Percentiles rank a stretch among this genome's conserved stretches.
Evolutionary conservation across 2,329 filamentous ascomycete genomes (phyloP).

Genomic region (Xylariaceae sp.): DNA sequence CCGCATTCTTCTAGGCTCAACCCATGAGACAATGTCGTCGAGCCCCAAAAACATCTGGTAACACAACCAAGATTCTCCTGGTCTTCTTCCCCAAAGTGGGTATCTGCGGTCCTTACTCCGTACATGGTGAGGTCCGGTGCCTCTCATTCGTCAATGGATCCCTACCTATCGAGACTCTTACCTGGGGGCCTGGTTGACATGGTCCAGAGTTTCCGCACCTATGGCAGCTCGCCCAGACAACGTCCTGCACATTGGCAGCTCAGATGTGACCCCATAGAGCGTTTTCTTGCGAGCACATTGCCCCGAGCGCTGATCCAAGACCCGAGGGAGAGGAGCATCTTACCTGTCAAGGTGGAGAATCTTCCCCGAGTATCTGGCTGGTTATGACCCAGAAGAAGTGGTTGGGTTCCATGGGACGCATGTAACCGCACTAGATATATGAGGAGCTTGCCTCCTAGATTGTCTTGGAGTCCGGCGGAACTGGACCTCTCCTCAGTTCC

Average conservation of each 20-base stretch:
- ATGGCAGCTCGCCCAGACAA: conserved; percentile 15
- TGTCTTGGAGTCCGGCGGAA: conserved; percentile 1
- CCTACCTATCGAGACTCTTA: not conserved
- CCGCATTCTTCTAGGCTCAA: conserved; percentile 9
- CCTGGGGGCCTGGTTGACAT: not conserved
- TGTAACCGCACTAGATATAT: conserved; percentile 35
- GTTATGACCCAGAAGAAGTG: not conserved
- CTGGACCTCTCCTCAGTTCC: conserved; percentile 10
- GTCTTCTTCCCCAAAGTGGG: conserved; percentile 1
- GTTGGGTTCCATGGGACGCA: conserved; percentile 31
- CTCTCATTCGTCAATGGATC: conserved; percentile 13
- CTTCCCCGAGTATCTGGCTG: not conserved
- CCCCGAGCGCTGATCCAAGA: not conserved
- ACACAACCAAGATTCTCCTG: conserved; percentile 1
- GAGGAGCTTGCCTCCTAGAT: conserved; percentile 29
- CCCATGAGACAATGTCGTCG: conserved; percentile 3
- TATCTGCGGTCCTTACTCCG: not conserved
- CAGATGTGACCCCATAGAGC: conserved; percentile 2
- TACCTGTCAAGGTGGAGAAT: conserved; percentile 8
- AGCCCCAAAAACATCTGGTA: not conserved
- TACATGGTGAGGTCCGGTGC: not conserved
- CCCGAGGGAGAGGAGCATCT: not conserved
- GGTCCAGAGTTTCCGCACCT: conserved; percentile 27
- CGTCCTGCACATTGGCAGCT: not conserved
- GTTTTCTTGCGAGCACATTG: conserved; percentile 2